Conservation (phyloP, 2,329 filamentous ascomycete species). For the Scopulariopsis brevicaulis region DNA sequence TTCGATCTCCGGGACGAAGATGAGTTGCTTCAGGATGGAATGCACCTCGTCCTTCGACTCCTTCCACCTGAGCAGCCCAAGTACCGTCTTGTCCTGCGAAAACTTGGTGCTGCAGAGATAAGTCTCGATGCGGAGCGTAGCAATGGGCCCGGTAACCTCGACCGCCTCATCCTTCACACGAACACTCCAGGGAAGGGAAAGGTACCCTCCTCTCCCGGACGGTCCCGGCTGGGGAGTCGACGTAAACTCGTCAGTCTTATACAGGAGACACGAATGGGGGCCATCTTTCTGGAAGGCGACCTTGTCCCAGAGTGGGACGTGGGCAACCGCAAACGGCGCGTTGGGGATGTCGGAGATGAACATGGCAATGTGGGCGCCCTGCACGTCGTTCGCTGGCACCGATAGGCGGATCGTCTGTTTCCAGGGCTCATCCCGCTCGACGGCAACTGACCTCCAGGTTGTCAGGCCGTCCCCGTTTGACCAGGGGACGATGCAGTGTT, state of each 20-base stretch:
- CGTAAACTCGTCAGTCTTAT: conserved; percentile 86
- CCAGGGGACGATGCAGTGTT: conserved; percentile 76
- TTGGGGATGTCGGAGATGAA: conserved; percentile 78
- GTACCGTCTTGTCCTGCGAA: conserved; percentile 79
- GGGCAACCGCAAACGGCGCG: conserved; percentile 81
- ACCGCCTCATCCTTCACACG: conserved; percentile 56
- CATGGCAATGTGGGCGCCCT: conserved; percentile 76
- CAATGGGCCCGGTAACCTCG: conserved; percentile 69
- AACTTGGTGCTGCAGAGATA: conserved; percentile 91
- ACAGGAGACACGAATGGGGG: conserved; percentile 67
- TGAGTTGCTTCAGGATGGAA: conserved; percentile 65
- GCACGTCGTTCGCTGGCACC: conserved; percentile 68
- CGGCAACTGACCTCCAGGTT: conserved; percentile 77
- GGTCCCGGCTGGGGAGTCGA: conserved; percentile 51
- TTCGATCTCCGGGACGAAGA: conserved; percentile 94
- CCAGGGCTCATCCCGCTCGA: conserved; percentile 74
- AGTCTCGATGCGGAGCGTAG: conserved; percentile 67
- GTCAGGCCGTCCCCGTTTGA: conserved; percentile 72
- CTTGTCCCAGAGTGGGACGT: conserved; percentile 89
- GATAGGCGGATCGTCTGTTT: conserved; percentile 76
- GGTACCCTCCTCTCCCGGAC: conserved; percentile 72
- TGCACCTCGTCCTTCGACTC: conserved; percentile 64
- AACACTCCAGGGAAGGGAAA: conserved; percentile 71
- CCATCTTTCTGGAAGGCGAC: conserved; percentile 86
- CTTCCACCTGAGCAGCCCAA: conserved; percentile 80